Percentiles rank a stretch among this genome's conserved stretches.
phyloP scores from a whole-genome alignment of 2,329 filamentous ascomycete species.

The Xylaria sp. region DNA sequence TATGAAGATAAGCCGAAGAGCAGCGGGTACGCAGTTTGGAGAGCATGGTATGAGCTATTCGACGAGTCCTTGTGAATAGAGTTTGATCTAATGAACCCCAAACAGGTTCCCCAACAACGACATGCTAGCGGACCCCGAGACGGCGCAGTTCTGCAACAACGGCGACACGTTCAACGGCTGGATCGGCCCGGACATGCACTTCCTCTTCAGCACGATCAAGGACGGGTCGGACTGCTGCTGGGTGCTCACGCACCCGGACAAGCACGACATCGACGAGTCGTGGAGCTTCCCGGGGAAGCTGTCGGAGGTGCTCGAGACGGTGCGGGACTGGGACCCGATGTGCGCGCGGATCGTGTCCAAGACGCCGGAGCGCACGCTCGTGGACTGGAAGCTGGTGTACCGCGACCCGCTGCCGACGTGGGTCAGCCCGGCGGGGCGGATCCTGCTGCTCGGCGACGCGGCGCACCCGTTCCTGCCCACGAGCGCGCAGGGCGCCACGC shows the following conservation, averaged over 20 bases:
- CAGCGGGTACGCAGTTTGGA: slow-evolving; percentile 55
- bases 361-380: slow-evolving; percentile 44
- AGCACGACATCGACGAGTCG: slow-evolving; percentile 57
- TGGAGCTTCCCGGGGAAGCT: slow-evolving; percentile 57
- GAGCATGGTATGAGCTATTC: slow-evolving; percentile 49
- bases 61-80: not conserved
- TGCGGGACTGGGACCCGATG: slow-evolving; percentile 55
- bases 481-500: slow-evolving; percentile 51
- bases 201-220: slow-evolving; percentile 61
- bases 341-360: slow-evolving; percentile 52
- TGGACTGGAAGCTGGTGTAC: slow-evolving; percentile 56
- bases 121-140: slow-evolving; percentile 54
- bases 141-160: slow-evolving; percentile 56
- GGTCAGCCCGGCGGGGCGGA: slow-evolving; percentile 48
- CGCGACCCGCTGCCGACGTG: slow-evolving; percentile 53
- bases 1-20: slow-evolving; percentile 55
- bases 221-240: slow-evolving; percentile 58
- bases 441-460: slow-evolving; percentile 51
- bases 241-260: slow-evolving; percentile 60
- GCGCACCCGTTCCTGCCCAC: slow-evolving; percentile 55
- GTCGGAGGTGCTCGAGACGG: slow-evolving; percentile 52
- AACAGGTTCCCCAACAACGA: slow-evolving; percentile 51
- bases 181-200: slow-evolving; percentile 60
- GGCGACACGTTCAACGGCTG: slow-evolving; percentile 63
- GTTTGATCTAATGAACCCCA: not conserved